phyloP scores from a whole-genome alignment of 345 rosid genomes.

The Draba incana region DNA sequence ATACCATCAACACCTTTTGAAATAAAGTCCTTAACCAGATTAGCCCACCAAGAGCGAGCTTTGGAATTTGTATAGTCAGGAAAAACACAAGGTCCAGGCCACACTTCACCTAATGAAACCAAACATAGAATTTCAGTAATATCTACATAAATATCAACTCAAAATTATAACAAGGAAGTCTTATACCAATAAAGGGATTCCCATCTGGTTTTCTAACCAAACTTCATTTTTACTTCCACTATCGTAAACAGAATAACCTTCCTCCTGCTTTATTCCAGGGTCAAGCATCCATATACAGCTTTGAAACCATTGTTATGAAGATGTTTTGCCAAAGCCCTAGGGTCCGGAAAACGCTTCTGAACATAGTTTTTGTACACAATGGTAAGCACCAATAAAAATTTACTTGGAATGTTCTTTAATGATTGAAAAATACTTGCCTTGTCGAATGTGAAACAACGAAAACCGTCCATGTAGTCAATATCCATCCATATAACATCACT shows the following conservation, averaged over 20 bases:
- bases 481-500: constrained; percentile 98
- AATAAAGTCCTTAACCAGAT: constrained; percentile 70
- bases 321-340: constrained; percentile 59
- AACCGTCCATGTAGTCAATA: constrained; percentile 97
- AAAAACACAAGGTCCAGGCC: constrained; percentile 95
- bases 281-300: constrained; percentile 98
- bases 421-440: constrained; percentile 54
- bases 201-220: constrained; percentile 72
- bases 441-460: constrained; percentile 93
- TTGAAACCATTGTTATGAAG: constrained; percentile 74
- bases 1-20: constrained; percentile 94
- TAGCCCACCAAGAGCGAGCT: constrained; percentile 90
- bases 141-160: background rate
- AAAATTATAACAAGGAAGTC: background rate
- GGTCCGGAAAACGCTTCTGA: constrained; percentile 74
- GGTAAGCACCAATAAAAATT: background rate
- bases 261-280: constrained; percentile 86
- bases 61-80: constrained; percentile 84
- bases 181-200: constrained; percentile 66
- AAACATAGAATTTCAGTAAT: constrained; percentile 22
- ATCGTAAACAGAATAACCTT: constrained; percentile 67
- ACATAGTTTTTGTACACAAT: constrained; percentile 27
- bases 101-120: constrained; percentile 72
- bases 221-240: constrained; percentile 65
- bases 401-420: constrained; percentile 14